Evolutionary conservation across 2,329 filamentous ascomycete species (phyloP).

Genomic region (Talaromyces rugulosus): DNA sequence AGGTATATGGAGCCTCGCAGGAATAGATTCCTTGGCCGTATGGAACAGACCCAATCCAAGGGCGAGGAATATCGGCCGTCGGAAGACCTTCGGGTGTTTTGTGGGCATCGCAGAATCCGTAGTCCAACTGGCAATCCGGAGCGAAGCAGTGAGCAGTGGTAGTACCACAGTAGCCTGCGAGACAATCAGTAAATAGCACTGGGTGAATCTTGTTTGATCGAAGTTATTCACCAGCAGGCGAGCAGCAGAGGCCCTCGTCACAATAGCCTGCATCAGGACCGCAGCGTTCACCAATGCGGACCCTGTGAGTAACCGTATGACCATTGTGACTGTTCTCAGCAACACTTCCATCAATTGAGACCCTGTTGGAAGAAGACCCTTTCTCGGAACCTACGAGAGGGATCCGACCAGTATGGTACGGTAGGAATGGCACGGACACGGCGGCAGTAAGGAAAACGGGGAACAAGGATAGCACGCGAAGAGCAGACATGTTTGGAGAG

Average conservation of each 20-base stretch:
- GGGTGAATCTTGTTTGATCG: background rate
- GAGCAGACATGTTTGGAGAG: slow-evolving; percentile 3
- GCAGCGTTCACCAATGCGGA: slow-evolving; percentile 21
- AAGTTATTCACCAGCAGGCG: slow-evolving; percentile 28
- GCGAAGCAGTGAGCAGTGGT: slow-evolving; percentile 35
- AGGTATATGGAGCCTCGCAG: slow-evolving; percentile 50
- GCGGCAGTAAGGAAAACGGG: background rate
- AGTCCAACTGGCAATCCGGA: slow-evolving; percentile 38
- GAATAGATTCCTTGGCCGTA: slow-evolving; percentile 35
- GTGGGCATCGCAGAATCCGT: slow-evolving; percentile 35
- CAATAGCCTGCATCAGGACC: slow-evolving; percentile 33
- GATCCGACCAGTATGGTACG: background rate
- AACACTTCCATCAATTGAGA: background rate
- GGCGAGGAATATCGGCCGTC: slow-evolving; percentile 31
- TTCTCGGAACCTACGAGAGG: background rate
- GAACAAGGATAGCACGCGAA: slow-evolving; percentile 1
- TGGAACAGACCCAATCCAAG: slow-evolving; percentile 31
- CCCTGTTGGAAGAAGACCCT: slow-evolving; percentile 1
- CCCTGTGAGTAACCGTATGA: background rate
- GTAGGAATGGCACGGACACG: background rate
- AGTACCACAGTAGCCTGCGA: slow-evolving; percentile 35
- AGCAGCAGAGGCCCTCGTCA: slow-evolving; percentile 34
- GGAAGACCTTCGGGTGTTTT: slow-evolving; percentile 30
- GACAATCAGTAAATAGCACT: background rate
- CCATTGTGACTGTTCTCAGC: background rate